phyloP scores from a whole-genome alignment of 345 rosid species.

The Durio zibethinus region DNA sequence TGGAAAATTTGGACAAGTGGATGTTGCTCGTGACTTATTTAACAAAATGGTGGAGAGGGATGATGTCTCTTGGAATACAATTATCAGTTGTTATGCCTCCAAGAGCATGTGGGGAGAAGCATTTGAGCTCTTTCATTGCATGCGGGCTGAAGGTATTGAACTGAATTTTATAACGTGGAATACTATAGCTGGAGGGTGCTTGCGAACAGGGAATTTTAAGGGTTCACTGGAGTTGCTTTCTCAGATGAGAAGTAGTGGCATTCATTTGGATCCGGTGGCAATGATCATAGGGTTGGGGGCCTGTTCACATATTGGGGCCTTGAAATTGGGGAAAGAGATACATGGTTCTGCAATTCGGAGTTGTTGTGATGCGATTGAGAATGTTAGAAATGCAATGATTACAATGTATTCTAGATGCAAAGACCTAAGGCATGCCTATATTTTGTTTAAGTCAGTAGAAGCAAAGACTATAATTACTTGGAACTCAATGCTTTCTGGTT shows the following conservation, averaged over 20 bases:
- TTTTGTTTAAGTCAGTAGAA: constrained; percentile 41
- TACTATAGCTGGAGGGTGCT: constrained; percentile 56
- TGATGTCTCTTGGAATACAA: constrained; percentile 72
- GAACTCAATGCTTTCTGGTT: constrained; percentile 79
- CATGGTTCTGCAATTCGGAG: constrained; percentile 55
- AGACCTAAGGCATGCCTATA: constrained; percentile 43
- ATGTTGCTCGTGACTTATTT: constrained; percentile 46
- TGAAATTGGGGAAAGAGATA: constrained; percentile 54
- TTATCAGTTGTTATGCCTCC: constrained; percentile 59
- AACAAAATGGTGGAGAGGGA: constrained; percentile 63
- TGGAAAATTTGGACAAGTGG: constrained; percentile 51
- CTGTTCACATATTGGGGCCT: constrained; percentile 56
- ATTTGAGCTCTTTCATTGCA: constrained; percentile 49
- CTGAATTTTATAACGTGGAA: constrained; percentile 63
- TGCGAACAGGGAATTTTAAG: constrained; percentile 44
- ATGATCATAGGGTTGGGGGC: constrained; percentile 61
- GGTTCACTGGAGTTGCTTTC: constrained; percentile 53
- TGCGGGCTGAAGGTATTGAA: constrained; percentile 44
- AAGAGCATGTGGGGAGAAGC: constrained; percentile 70
- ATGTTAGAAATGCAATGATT: constrained; percentile 62
- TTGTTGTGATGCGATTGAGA: constrained; percentile 34
- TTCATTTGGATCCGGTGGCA: constrained; percentile 52
- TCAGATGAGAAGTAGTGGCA: constrained; percentile 38
- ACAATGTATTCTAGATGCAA: constrained; percentile 72
- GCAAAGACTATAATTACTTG: constrained; percentile 53